Percentiles rank a stretch among this genome's conserved stretches.
Evolutionary conservation across 1,139 yeast genomes (phyloP).

Genomic region (Pichia sp.): DNA sequence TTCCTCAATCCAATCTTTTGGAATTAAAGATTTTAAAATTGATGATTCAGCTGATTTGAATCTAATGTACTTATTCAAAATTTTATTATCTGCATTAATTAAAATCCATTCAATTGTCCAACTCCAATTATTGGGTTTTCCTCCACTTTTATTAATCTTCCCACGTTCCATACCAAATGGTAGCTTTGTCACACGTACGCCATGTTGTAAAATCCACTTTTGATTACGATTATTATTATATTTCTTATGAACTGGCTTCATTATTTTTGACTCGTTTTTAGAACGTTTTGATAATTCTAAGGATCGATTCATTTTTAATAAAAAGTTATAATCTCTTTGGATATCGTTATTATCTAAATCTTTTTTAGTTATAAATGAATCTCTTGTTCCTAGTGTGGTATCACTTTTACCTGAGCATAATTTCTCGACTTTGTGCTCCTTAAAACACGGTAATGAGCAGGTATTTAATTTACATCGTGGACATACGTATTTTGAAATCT

Average conservation of each 20-base stretch:
- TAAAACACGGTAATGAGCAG: constrained; percentile 69
- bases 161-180: constrained; percentile 80
- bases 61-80: constrained; percentile 2
- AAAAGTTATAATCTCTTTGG: constrained; percentile 79
- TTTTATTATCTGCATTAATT: background rate
- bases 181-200: constrained; percentile 44
- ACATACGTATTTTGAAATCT: constrained; percentile 61
- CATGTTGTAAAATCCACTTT: constrained; percentile 23
- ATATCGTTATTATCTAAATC: constrained; percentile 41
- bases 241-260: constrained; percentile 1
- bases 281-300: constrained; percentile 49
- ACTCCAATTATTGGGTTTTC: constrained; percentile 34
- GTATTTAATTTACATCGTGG: constrained; percentile 69
- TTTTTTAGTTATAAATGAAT: constrained; percentile 48
- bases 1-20: constrained; percentile 13
- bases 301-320: constrained; percentile 53
- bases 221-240: constrained; percentile 27
- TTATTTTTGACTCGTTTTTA: constrained; percentile 17
- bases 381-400: constrained; percentile 29
- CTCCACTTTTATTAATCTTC: constrained; percentile 59
- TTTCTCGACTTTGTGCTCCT: constrained; percentile 55
- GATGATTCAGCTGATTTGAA: constrained; percentile 4
- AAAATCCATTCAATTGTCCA: constrained; percentile 76
- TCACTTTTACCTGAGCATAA: constrained; percentile 67
- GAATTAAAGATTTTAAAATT: background rate